Percentiles rank a stretch among this genome's conserved stretches.
phyloP scores from a whole-genome alignment of 225 moss, liverwort and hornwort species.

The Bryum argenteum region DNA sequence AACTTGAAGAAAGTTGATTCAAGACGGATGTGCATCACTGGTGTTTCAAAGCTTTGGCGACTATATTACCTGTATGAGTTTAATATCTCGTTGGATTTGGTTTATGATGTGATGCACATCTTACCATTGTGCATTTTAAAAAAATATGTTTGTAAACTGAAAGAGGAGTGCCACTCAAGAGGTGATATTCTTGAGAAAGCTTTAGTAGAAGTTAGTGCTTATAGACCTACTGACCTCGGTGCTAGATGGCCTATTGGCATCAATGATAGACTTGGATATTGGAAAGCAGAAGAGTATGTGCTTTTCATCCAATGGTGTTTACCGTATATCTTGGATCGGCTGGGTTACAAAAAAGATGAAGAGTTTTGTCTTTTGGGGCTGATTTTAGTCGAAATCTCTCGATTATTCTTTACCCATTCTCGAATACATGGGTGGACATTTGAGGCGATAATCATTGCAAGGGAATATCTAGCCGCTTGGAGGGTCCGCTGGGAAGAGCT shows the following conservation, averaged over 20 bases:
- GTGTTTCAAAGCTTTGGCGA: background rate
- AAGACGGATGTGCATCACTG: background rate
- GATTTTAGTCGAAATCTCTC: background rate
- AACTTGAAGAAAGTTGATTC: background rate
- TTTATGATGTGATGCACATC: no score
- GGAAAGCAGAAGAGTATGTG: background rate
- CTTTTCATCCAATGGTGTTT: background rate
- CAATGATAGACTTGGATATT: background rate
- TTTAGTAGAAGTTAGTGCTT: background rate
- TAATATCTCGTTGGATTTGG: no score
- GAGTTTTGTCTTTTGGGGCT: background rate
- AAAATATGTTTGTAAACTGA: slow-evolving; percentile 3
- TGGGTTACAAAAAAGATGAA: background rate
- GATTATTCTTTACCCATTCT: background rate
- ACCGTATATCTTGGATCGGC: background rate
- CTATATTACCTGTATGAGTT: background rate
- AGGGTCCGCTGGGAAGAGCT: background rate
- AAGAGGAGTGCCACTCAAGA: background rate
- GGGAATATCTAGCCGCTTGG: background rate
- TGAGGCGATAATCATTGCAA: background rate
- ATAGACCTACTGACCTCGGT: background rate
- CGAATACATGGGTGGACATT: background rate
- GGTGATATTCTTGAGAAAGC: background rate
- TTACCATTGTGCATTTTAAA: background rate
- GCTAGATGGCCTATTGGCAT: background rate